Percentiles rank a stretch among this genome's conserved stretches.
phyloP scores from a whole-genome alignment of 1,284 basidiomycete species.

The Sporisorium iseilematis-ciliati region DNA sequence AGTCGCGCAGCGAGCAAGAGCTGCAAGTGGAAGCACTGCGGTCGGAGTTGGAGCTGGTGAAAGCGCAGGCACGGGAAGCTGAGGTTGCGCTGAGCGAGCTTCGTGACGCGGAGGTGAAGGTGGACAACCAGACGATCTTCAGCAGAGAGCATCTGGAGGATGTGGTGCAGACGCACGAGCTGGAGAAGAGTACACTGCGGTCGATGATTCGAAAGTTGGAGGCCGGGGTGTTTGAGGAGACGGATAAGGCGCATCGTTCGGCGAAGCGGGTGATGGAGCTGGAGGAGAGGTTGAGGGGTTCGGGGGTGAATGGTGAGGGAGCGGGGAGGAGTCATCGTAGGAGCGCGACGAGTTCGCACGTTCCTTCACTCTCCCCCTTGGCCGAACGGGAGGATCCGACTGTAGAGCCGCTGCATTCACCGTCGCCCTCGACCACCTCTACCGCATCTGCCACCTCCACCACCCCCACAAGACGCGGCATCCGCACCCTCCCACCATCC shows the following conservation, averaged over 20 bases:
- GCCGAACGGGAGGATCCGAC: constrained; percentile 34
- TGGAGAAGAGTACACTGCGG: constrained; percentile 50
- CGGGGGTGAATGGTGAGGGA: not conserved
- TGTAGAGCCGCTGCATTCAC: not conserved
- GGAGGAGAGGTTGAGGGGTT: constrained; percentile 31
- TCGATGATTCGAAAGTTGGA: constrained; percentile 59
- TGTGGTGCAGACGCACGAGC: constrained; percentile 48
- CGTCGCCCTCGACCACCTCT: not conserved
- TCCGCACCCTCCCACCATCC: constrained; percentile 34
- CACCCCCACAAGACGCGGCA: constrained; percentile 25
- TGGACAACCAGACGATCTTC: constrained; percentile 48
- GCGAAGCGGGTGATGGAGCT: constrained; percentile 46
- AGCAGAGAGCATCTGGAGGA: constrained; percentile 49
- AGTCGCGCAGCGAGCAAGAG: constrained; percentile 5
- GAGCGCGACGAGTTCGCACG: constrained; percentile 36
- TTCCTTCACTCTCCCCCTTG: constrained; percentile 43
- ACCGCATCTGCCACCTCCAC: constrained; percentile 1
- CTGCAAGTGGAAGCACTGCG: constrained; percentile 27
- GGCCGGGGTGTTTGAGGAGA: constrained; percentile 55
- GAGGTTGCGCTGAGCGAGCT: not conserved
- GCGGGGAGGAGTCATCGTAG: constrained; percentile 23
- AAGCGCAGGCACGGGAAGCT: constrained; percentile 18
- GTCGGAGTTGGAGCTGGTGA: constrained; percentile 31
- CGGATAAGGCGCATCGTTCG: constrained; percentile 52
- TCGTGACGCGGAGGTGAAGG: not conserved